Percentiles rank a stretch among this genome's conserved stretches.
Evolutionary conservation across 129 eudicot species (phyloP).

Genomic region (Glebionis coronaria): DNA sequence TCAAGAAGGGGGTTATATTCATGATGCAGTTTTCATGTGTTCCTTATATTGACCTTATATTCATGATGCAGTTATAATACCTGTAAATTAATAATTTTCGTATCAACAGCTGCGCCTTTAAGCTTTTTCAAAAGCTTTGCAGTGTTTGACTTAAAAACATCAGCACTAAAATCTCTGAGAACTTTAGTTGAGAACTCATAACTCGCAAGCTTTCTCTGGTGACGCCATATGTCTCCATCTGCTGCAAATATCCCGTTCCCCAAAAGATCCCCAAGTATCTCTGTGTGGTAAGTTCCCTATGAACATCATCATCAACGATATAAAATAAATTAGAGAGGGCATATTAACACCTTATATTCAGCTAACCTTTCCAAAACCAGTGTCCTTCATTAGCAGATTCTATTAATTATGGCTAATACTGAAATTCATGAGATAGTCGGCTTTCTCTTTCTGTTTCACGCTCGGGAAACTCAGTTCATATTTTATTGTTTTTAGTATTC

Average conservation of each 20-base stretch:
- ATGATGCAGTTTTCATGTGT: neutral
- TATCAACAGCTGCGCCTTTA: slow-evolving; percentile 26
- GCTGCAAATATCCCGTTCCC: slow-evolving; percentile 77
- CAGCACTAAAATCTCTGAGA: slow-evolving; percentile 59
- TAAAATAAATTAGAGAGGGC: neutral
- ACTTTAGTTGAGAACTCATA: slow-evolving; percentile 61
- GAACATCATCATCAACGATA: neutral
- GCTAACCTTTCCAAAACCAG: neutral
- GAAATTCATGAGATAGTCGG: too few relatives aligned
- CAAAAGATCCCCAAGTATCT: slow-evolving; percentile 48
- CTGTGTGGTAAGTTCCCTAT: slow-evolving; percentile 43
- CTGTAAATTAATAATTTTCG: slow-evolving; percentile 43
- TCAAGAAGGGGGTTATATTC: neutral
- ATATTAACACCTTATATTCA: neutral
- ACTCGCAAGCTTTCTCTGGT: slow-evolving; percentile 72
- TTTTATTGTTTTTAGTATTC: too few relatives aligned
- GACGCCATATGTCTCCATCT: slow-evolving; percentile 73
- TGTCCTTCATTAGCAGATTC: too few relatives aligned
- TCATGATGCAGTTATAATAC: slow-evolving; percentile 20
- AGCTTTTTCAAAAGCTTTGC: slow-evolving; percentile 51
- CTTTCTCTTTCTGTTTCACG: too few relatives aligned
- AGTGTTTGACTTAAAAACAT: slow-evolving; percentile 46
- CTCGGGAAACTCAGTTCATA: too few relatives aligned
- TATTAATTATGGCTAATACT: too few relatives aligned
- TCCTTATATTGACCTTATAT: neutral